Base-by-base conservation (phyloP, 805 yeast species). In the Monosporozyma siamensis region DNA sequence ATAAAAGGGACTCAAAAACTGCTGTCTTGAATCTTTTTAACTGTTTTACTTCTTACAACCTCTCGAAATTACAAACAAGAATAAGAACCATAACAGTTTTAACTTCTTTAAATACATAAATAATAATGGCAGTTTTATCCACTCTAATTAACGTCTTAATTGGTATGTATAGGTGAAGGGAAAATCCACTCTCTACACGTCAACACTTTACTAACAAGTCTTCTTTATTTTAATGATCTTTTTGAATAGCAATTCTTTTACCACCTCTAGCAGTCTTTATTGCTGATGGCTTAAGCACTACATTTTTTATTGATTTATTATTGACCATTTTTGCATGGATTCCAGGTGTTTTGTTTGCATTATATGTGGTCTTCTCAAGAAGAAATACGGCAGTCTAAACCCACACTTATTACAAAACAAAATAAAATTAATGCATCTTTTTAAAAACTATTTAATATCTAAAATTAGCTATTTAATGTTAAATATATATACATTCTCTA, bases 221-320 rank as follows among this genome's bases (percentile, higher is more conserved):
- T 39, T 30, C 8, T 15, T 7, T 17, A 23, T 9, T n/a, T 31
- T 38, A 50, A 63, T n/a, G n/a, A n/a, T n/a, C n/a, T n/a, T n/a
- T n/a, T n/a, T n/a, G n/a, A 44, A 47, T 62, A 69, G 82, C 88
- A 34, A 40, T 82, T 35, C 58, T 82, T 46, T 61, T 82, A 48
- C 90, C 90, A 41, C 89, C 89, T 39, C 70, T 82, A 53, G 85
- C 88, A 26, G 90, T 82, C 46, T 80, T 76, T 63, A 63, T 82
- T 70, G 74, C 71, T 48, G 71, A 70, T 51, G 90, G 89, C 48
- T 69, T 75, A 45, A 75, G 82, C 47, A 66, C 70, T 43, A 80
- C 72, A 40, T 74, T 80, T 54, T 63, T 80, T 63, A 72, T 82
- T 59, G 81, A 80, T 69, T 53, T 78, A 50, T 59, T 80, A 45